Evolutionary conservation across 805 yeast species (phyloP).

Genomic region (Yamadazyma philogaea): DNA sequence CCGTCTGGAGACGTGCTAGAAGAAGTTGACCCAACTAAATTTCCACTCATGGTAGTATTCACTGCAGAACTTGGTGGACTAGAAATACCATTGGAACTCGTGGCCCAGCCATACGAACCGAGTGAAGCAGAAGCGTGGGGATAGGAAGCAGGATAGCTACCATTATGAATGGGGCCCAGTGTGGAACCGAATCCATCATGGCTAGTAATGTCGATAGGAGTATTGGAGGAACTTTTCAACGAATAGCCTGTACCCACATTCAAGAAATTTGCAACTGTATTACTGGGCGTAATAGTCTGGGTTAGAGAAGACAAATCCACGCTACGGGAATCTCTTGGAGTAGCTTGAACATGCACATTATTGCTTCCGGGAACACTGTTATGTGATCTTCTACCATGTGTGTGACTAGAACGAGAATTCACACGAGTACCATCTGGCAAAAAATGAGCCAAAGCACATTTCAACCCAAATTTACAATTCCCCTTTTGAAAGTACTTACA

Average conservation of each 20-base stretch:
- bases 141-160: constrained; percentile 1
- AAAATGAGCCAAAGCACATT: constrained; percentile 91
- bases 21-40: constrained; percentile 10
- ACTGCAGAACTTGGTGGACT: constrained; percentile 7
- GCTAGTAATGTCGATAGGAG: constrained; percentile 1
- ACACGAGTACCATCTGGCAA: constrained; percentile 86
- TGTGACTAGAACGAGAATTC: constrained; percentile 38
- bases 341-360: background rate
- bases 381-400: background rate
- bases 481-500: constrained; percentile 96
- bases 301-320: constrained; percentile 1
- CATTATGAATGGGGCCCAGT: background rate
- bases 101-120: constrained; percentile 2
- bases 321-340: background rate
- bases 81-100: constrained; percentile 6
- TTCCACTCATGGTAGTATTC: background rate
- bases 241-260: background rate
- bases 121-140: constrained; percentile 1
- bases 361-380: background rate
- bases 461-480: constrained; percentile 92
- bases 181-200: background rate
- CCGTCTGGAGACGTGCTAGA: constrained; percentile 14
- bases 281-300: constrained; percentile 4
- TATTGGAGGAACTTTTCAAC: background rate
- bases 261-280: constrained; percentile 1